Evolutionary conservation across 1,139 yeast genomes (phyloP).

Genomic region (Zhuliangozyma parablackwelliae): DNA sequence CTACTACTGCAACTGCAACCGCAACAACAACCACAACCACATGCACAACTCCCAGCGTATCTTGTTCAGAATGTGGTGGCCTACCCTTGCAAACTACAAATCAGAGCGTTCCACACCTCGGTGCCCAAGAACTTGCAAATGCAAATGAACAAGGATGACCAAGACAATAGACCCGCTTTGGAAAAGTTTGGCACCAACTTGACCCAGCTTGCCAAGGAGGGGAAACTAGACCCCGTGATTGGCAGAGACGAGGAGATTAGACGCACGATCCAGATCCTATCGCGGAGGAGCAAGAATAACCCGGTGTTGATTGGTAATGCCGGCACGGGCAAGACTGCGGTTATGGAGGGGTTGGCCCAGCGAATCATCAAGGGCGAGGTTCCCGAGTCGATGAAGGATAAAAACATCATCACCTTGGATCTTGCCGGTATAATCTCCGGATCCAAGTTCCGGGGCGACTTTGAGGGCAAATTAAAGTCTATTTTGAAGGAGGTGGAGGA

Average conservation of each 20-base stretch:
- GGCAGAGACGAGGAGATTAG: slow-evolving; percentile 95
- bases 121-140: slow-evolving; percentile 25
- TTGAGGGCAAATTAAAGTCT: slow-evolving; percentile 81
- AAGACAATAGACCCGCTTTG: slow-evolving; percentile 66
- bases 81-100: too few relatives aligned
- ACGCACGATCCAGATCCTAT: slow-evolving; percentile 84
- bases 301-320: slow-evolving; percentile 94
- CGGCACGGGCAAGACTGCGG: slow-evolving; percentile 96
- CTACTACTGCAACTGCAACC: slow-evolving; percentile 1
- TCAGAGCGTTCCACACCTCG: slow-evolving; percentile 15
- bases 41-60: background rate
- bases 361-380: slow-evolving; percentile 87
- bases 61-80: background rate
- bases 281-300: slow-evolving; percentile 89
- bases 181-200: slow-evolving; percentile 85
- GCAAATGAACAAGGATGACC: slow-evolving; percentile 44
- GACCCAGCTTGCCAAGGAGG: slow-evolving; percentile 81
- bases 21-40: slow-evolving; percentile 1
- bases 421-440: slow-evolving; percentile 89
- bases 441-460: slow-evolving; percentile 92
- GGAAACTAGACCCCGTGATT: slow-evolving; percentile 93
- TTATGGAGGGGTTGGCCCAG: slow-evolving; percentile 95
- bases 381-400: slow-evolving; percentile 87
- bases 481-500: slow-evolving; percentile 87
- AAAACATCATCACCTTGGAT: slow-evolving; percentile 78